Percentiles rank a stretch among this genome's conserved stretches.
phyloP scores from a whole-genome alignment of 2,329 filamentous ascomycete genomes.

The Polychaeton citri region DNA sequence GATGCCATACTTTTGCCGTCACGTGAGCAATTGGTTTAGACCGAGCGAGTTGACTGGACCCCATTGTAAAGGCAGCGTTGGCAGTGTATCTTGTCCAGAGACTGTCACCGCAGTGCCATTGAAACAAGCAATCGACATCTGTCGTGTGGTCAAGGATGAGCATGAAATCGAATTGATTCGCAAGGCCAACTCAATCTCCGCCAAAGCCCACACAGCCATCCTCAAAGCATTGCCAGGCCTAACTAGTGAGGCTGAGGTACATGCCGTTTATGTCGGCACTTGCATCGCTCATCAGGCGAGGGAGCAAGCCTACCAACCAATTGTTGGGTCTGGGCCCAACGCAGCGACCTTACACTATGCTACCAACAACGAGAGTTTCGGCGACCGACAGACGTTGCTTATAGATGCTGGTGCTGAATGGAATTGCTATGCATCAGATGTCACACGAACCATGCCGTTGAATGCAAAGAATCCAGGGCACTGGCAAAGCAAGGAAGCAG shows the following conservation, averaged over 20 bases:
- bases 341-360: conserved; percentile 79
- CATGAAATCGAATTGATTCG: conserved; percentile 76
- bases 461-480: conserved; percentile 35
- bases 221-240: conserved; percentile 50
- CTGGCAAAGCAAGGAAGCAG: conserved; percentile 54
- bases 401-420: conserved; percentile 84
- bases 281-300: conserved; percentile 63
- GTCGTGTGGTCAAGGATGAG: conserved; percentile 70
- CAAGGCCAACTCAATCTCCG: conserved; percentile 67
- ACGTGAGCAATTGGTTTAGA: no score
- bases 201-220: conserved; percentile 61
- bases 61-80: conserved; percentile 64
- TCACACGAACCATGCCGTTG: conserved; percentile 78
- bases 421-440: conserved; percentile 73
- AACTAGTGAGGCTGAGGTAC: conserved; percentile 68
- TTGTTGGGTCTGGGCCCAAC: conserved; percentile 72
- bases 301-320: conserved; percentile 74
- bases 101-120: conserved; percentile 43
- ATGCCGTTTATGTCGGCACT: conserved; percentile 60
- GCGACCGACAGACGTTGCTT: conserved; percentile 58
- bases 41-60: conserved; percentile 58
- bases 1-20: no score
- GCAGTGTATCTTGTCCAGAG: conserved; percentile 52
- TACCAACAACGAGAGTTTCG: conserved; percentile 61
- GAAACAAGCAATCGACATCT: conserved; percentile 61